Base-by-base conservation (phyloP, 352 stramenopile species). In the Phytophthora colocasiae region DNA sequence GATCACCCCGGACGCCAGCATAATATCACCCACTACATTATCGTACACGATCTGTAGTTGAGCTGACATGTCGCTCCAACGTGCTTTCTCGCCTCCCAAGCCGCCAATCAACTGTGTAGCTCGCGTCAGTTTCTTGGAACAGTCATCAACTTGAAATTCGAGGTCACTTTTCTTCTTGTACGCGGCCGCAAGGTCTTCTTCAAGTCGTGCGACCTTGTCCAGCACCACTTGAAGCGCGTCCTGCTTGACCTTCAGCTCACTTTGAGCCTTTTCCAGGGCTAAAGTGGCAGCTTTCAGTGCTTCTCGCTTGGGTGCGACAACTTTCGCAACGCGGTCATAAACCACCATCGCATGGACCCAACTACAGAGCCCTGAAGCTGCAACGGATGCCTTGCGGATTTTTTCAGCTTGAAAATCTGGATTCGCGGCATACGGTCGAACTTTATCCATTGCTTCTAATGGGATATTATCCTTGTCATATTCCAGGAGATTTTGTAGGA, bases 301-400 rank as follows among this genome's bases (percentile, higher is more conserved):
- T 58, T 96, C 90, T 22, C 92, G 83, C 75, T 99, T 99, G 0
- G 96, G 96, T 0, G 83, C 96, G 0, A 99, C 96, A 3, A 97
- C 83, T 44, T 97, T 97, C 0, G 91, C 90, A 10, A 99, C 95
- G 3, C 84, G 79, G 51, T 98, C 93, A 77, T 99, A 99, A 17
- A 98, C 91, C 1, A 98, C 93, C 94, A 99, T 99, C 4, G 96
- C 96, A 55, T 97, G 95, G 5, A 98, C 96, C 96, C 96, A 99
- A 58, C 80, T 96, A 57, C 95, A 98, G 4, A 99, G 66, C 7
- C 95, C 95, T 0, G 95, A 97, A 9, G 96, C 95, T n/a, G 96
- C 96, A 2, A 98, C 83, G 1, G 91, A 98, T 0, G 93, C 92
- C 64, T 98, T 98, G 15, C 93, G 93, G 49, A 99, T 97, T 50